Evolutionary conservation across 1,284 basidiomycete species (phyloP), one percentile per base, ranked within the genome.

Genomic region (Mycosarcoma maydis): DNA sequence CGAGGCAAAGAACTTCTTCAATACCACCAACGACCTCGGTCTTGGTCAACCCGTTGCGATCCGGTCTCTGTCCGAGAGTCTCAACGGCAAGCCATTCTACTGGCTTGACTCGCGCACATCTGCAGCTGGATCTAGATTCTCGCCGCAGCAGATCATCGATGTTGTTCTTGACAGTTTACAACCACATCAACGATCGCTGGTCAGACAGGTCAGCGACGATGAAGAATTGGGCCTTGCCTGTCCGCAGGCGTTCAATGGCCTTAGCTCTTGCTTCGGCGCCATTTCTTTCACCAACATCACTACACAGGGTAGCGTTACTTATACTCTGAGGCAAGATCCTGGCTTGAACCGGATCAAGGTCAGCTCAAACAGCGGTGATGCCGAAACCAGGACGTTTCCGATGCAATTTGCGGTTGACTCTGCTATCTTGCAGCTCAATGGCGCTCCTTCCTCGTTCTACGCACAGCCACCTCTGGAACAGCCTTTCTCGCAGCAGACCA

Each of bases 331-430:
- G 17, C 87, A 87, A 0, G 90, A 91, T 75, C 85, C 83, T 4
- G 90, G 90, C 7, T 82, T 91, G 23, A 82, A 82, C 24, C 85
- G 86, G 53, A 86, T 92, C 58, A 86, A 91, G 71, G 89, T 90
- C 4, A 83, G 84, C 29, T 83, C 84, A 26, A 88, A 90, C 74
- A 85, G 81, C 2, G 88, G 89, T 60, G 90, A 91, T 81, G 88
- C 88, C 72, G 90, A 91, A 78, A 82, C 83, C 49, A 84, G 89
- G 45, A 84, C 90, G 24, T 77, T 92, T 17, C 90, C 90, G 2
- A 76, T 92, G 14, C 90, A 92, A 71, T 89, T 90, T 86, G 89
- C 90, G 5, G 83, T 92, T 29, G 90, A 92, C 72, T 84, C 87
- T 74, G 89, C 88, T 60, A 46, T 49, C 37, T 87, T 90, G 64